Conservation (phyloP, 768 basidiomycete species). For the Pilatotrama ljubarskyi region DNA sequence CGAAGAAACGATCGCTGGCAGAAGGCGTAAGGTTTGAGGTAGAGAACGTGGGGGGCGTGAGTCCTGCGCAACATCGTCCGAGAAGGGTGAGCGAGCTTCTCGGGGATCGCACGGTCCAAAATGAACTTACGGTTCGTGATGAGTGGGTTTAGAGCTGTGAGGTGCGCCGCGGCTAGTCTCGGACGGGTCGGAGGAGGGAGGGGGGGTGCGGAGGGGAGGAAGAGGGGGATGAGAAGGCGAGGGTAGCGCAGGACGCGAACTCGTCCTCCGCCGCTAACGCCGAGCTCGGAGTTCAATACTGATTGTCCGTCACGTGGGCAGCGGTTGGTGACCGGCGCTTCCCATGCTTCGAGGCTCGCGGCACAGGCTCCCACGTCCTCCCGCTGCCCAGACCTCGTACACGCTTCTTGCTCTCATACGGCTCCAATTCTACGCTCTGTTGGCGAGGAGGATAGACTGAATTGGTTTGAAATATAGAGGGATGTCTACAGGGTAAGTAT, state of each 20-base stretch:
- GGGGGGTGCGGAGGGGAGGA: background rate
- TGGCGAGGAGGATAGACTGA: no score
- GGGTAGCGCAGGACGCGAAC: slow-evolving; percentile 9
- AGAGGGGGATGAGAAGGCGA: background rate
- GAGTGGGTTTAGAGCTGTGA: background rate
- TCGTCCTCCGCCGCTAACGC: background rate
- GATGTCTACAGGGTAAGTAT: no score
- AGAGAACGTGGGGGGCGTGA: slow-evolving; percentile 24
- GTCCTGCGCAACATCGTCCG: slow-evolving; percentile 2
- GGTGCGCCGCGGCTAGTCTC: background rate
- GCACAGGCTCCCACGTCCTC: no score
- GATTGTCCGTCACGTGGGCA: background rate
- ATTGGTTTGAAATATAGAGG: no score
- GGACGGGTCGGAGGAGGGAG: slow-evolving; percentile 4
- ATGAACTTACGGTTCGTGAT: background rate
- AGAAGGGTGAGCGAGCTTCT: slow-evolving; percentile 4
- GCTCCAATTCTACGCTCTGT: no score
- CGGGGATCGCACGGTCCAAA: slow-evolving; percentile 3
- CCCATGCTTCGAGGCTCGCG: background rate
- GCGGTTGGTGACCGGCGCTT: background rate
- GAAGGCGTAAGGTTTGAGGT: slow-evolving; percentile 15
- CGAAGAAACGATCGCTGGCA: slow-evolving; percentile 14
- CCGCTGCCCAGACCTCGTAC: no score
- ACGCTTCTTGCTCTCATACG: no score
- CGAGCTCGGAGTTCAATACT: slow-evolving; percentile 14